Percentiles rank a stretch among this genome's conserved stretches.
phyloP scores from a whole-genome alignment of 2,329 filamentous ascomycete genomes.

The Cadophora gregata region DNA sequence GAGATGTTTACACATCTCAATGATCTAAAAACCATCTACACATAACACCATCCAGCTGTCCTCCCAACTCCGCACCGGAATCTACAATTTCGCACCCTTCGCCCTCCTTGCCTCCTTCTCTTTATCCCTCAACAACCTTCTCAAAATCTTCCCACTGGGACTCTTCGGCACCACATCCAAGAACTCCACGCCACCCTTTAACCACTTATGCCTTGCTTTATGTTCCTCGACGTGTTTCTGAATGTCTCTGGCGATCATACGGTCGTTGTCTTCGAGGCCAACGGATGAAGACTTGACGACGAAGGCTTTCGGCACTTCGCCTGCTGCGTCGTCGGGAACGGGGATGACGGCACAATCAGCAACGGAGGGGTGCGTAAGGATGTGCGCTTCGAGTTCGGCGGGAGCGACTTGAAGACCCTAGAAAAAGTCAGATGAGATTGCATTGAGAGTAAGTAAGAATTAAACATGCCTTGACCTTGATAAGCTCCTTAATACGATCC shows the following conservation, averaged over 20 bases:
- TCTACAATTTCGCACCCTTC: constrained; percentile 70
- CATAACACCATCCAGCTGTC: not conserved
- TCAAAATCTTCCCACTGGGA: constrained; percentile 75
- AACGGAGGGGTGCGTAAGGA: constrained; percentile 77
- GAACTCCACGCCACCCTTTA: constrained; percentile 68
- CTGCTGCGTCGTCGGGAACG: constrained; percentile 65
- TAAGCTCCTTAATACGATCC: constrained; percentile 80
- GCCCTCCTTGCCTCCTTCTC: constrained; percentile 72
- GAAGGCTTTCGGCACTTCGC: constrained; percentile 71
- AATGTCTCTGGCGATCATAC: constrained; percentile 54
- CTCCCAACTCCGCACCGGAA: not conserved
- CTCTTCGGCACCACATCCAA: constrained; percentile 74
- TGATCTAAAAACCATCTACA: constrained; percentile 7
- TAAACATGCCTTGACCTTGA: constrained; percentile 73
- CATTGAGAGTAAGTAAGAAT: not conserved
- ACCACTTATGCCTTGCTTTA: constrained; percentile 72
- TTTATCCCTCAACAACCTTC: constrained; percentile 72
- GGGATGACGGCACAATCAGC: constrained; percentile 81
- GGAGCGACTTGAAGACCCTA: constrained; percentile 81
- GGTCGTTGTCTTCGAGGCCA: constrained; percentile 61
- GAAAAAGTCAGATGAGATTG: not conserved
- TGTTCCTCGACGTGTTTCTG: constrained; percentile 66
- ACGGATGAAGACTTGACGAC: constrained; percentile 59
- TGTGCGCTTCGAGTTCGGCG: constrained; percentile 80
- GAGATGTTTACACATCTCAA: not conserved